phyloP scores from a whole-genome alignment of 2,329 filamentous ascomycete genomes.

The Rhinocladiella mackenziei region DNA sequence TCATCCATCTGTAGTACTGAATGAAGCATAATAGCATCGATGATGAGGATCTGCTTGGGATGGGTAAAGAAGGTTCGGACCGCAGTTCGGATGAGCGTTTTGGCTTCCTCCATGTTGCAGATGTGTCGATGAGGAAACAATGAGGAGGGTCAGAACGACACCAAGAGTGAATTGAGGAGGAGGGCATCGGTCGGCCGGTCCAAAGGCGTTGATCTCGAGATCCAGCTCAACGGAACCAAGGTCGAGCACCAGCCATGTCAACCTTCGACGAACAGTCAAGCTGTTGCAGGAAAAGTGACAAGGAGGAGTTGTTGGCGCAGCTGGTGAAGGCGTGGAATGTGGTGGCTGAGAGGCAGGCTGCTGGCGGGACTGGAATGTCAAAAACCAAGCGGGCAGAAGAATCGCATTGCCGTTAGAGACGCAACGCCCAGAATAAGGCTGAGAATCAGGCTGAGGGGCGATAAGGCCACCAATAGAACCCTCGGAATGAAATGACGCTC shows the following conservation, averaged over 20 bases:
- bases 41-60: conserved; percentile 68
- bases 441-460: too few relatives aligned
- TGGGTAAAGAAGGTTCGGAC: conserved; percentile 83
- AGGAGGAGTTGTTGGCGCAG: background rate
- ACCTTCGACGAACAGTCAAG: conserved; percentile 25
- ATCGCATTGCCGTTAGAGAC: too few relatives aligned
- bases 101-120: conserved; percentile 59
- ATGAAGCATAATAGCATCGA: conserved; percentile 75
- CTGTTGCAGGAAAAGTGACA: conserved; percentile 16
- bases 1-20: conserved; percentile 81
- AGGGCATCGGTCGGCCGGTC: background rate
- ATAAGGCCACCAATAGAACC: too few relatives aligned
- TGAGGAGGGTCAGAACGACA: background rate
- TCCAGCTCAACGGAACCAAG: conserved; percentile 11
- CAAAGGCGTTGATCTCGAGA: conserved; percentile 3
- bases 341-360: too few relatives aligned
- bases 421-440: too few relatives aligned
- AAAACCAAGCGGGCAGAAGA: too few relatives aligned
- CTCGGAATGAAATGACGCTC: too few relatives aligned
- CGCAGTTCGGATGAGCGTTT: conserved; percentile 79
- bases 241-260: conserved; percentile 13
- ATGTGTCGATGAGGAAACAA: background rate
- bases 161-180: background rate
- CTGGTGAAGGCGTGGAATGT: background rate
- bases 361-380: too few relatives aligned